Percentiles rank a stretch among this genome's conserved stretches.
Evolutionary conservation across 2,329 filamentous ascomycete genomes (phyloP).

Genomic region (Coleophoma cylindrospora): DNA sequence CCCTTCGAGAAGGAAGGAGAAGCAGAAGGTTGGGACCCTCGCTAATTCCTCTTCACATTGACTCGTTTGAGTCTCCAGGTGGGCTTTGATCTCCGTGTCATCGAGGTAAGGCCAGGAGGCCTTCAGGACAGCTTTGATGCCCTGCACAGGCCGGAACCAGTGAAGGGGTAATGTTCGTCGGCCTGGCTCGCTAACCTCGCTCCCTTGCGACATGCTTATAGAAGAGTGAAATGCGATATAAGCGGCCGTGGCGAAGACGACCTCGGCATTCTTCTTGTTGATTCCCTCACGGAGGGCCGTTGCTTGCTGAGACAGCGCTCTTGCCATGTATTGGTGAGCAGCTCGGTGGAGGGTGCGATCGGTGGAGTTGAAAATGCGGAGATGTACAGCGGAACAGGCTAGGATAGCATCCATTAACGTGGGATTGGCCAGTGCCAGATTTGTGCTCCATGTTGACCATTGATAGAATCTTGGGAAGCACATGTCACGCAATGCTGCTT

Average conservation of each 20-base stretch:
- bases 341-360: constrained; percentile 51
- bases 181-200: constrained; percentile 29
- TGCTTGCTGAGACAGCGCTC: constrained; percentile 53
- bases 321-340: constrained; percentile 57
- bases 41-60: background rate
- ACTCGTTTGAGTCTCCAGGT: constrained; percentile 3
- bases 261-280: constrained; percentile 50
- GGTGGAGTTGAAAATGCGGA: constrained; percentile 46
- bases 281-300: constrained; percentile 50
- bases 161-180: constrained; percentile 42
- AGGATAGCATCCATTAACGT: constrained; percentile 58
- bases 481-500: too few relatives aligned
- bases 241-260: constrained; percentile 53
- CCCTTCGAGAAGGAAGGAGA: constrained; percentile 27
- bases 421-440: constrained; percentile 50
- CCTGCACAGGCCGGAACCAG: constrained; percentile 61
- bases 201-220: constrained; percentile 50
- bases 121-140: constrained; percentile 56
- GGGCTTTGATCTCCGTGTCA: constrained; percentile 33
- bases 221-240: constrained; percentile 61
- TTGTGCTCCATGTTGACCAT: constrained; percentile 53
- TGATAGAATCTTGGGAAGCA: constrained; percentile 14
- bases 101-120: constrained; percentile 57
- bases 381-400: constrained; percentile 55
- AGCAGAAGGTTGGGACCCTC: background rate